A percentile compares a stretch with the other conserved stretches of the same genome.
Conservation (phyloP, 139 green algal genomes). For the Raphidocelis subcapitata region DNA sequence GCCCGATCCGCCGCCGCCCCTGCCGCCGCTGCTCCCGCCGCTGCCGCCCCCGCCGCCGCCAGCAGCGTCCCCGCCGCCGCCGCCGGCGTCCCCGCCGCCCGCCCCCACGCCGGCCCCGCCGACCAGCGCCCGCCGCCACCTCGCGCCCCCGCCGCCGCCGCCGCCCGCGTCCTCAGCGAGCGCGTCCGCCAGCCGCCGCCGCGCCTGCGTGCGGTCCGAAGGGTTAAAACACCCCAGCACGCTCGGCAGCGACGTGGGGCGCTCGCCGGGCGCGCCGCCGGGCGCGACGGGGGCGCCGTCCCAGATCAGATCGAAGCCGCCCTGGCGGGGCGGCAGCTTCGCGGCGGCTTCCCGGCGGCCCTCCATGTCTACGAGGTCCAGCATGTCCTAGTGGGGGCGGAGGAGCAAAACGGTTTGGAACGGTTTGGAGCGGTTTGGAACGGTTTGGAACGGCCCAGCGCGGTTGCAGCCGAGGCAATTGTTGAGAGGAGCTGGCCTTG, state of each 20-base stretch:
- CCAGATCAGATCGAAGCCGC: slow-evolving; percentile 81
- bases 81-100: too few relatives aligned
- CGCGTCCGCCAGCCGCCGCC: background rate
- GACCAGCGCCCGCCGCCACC: too few relatives aligned
- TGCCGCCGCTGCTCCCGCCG: too few relatives aligned
- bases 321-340: slow-evolving; percentile 39
- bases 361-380: slow-evolving; percentile 61
- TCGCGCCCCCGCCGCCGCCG: background rate
- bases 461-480: too few relatives aligned
- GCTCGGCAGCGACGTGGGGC: slow-evolving; percentile 49
- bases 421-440: too few relatives aligned
- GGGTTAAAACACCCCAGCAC: slow-evolving; percentile 51
- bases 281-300: slow-evolving; percentile 48
- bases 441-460: too few relatives aligned
- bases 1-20: too few relatives aligned
- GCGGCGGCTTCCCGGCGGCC: slow-evolving; percentile 41
- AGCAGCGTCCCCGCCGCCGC: too few relatives aligned
- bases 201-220: slow-evolving; percentile 3
- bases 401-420: too few relatives aligned
- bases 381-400: slow-evolving; percentile 38
- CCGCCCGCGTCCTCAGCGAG: background rate
- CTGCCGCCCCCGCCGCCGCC: too few relatives aligned
- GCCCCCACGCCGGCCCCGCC: too few relatives aligned
- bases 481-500: too few relatives aligned
- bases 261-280: slow-evolving; percentile 21